These are phyloP conservation scores for Lasiodiplodia citricola DNA, from an alignment of 2,329 filamentous ascomycete genomes.

Conservation along the genomic window DNA sequence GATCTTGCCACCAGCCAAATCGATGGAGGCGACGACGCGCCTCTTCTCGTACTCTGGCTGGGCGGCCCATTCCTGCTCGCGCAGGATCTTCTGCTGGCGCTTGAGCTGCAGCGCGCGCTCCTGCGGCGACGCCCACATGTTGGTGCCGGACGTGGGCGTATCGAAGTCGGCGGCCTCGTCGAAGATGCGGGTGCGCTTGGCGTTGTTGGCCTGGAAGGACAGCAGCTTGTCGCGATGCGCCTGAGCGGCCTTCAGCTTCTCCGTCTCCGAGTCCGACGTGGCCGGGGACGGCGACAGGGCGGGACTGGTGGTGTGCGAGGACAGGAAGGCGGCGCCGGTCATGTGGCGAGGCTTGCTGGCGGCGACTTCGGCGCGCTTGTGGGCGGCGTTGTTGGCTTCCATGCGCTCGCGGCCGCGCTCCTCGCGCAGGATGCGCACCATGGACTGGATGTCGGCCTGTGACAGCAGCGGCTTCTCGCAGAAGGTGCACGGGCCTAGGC, in stretches of 20 bases:
- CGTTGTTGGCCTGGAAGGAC: constrained; percentile 84
- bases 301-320: constrained; percentile 21
- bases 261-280: constrained; percentile 51
- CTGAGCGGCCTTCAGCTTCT: constrained; percentile 69
- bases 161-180: constrained; percentile 83
- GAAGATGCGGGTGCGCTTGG: constrained; percentile 79
- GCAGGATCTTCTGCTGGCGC: constrained; percentile 79
- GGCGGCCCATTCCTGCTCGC: constrained; percentile 86
- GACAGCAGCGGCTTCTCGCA: constrained; percentile 78
- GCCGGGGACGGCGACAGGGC: constrained; percentile 41
- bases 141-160: constrained; percentile 64
- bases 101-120: constrained; percentile 84
- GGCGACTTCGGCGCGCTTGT: constrained; percentile 70
- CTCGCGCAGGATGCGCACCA: constrained; percentile 81
- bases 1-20: constrained; percentile 77
- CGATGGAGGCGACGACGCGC: constrained; percentile 81
- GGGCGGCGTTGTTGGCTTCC: constrained; percentile 75
- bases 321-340: constrained; percentile 31
- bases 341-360: constrained; percentile 47
- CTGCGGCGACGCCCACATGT: constrained; percentile 83
- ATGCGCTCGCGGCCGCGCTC: constrained; percentile 88
- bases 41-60: constrained; percentile 89
- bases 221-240: constrained; percentile 83
- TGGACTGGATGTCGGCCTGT: constrained; percentile 75
- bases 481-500: constrained; percentile 90